Evolutionary conservation across 2,329 filamentous ascomycete genomes (phyloP), one percentile per base, ranked within the genome.

Genomic region (Diaporthe citrichinensis): DNA sequence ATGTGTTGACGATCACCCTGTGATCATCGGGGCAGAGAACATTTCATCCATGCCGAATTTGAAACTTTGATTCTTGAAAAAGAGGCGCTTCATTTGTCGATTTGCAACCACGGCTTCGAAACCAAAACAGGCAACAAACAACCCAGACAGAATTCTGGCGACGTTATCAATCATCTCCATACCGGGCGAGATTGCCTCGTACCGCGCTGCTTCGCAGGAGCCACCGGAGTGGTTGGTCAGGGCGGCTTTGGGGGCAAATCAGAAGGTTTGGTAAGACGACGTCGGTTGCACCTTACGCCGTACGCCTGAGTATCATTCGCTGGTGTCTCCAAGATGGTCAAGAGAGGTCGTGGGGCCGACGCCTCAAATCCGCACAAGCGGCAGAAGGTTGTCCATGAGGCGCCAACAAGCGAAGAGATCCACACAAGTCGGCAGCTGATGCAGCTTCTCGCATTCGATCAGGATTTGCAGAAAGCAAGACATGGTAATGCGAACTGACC

Each of bases 371-470:
- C 85, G 41, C 84, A 87, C 34, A 91, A 92, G 81, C 88, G 90
- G 77, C 87, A 88, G 76, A 91, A 90, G 81, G 84, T 89, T n/a
- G 84, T 87, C 7, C 88, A 91, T 78, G 88, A 91, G 75, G 83
- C 87, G 1, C 89, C 90, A 20, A 89, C 90, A 2, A 89, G 88
- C 15, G 91, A 93, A 78, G 90, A 93, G 51, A 87, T 94, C 62
- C 85, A 87, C 67, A 91, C 91, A 51, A 88, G 89, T 77, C 88
- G 91, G 71, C 93, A 97, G 81, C 87, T 97, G 76, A 90, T 90
- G 80, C 88, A 92, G 76, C 87, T 95, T 59, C 88, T 97, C 55
- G 84, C 88, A 73, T 95, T 95, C 81, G 89, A 94, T 78, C 93
- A 95, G 84, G 92, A 95, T 82, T 84, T 91, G 82, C 86, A 87